Evolutionary conservation across 192 early-diverging fungal genomes (phyloP), one percentile per base, ranked within the genome.

Genomic region (Entomortierella chlamydospora): DNA sequence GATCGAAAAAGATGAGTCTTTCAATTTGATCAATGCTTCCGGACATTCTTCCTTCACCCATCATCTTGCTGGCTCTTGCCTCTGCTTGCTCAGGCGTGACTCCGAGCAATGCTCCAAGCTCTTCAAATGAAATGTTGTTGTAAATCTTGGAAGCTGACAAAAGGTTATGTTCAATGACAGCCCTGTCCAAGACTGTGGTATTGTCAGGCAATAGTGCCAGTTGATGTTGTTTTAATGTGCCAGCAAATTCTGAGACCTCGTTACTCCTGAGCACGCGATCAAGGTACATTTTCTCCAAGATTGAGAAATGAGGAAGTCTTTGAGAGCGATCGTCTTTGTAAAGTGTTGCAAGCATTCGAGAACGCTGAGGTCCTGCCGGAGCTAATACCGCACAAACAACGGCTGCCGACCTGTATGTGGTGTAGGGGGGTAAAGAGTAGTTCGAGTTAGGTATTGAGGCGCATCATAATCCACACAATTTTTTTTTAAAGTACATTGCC

Each of bases 261-360:
- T 84, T 73, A 13, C 84, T 85, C 37, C 90, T 87, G 56, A 97
- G 88, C 15, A 97, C 90, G 4, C 96, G 91, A 80, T 94, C 96
- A 45, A 97, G 82, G 61, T 96, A 96, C 92, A 98, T 98, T 83
- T 96, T 98, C 71, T 96, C 94, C 49, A 99, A 72, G n/a, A 99
- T 89, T 18, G 88, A 80, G 53, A 89, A 93, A 39, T 86, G 82
- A 7, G 91, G 85, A 23, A 92, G 85, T n/a, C 93, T 88, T 20
- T 93, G 88, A 17, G 94, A 90, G 42, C 95, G 90, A 57, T 98
- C 94, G 78, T 98, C 96, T 70, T 94, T 96, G 83, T 97, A 93
- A 28, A 99, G 83, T 4, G 91, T 94, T 0, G 96, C 93, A 52
- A 99, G 84, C 73, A 93, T 88, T 17, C 96, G 91, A 39, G 93